Conservation (phyloP, 2,329 filamentous ascomycete species). For the Pseudogymnoascus sp. region DNA sequence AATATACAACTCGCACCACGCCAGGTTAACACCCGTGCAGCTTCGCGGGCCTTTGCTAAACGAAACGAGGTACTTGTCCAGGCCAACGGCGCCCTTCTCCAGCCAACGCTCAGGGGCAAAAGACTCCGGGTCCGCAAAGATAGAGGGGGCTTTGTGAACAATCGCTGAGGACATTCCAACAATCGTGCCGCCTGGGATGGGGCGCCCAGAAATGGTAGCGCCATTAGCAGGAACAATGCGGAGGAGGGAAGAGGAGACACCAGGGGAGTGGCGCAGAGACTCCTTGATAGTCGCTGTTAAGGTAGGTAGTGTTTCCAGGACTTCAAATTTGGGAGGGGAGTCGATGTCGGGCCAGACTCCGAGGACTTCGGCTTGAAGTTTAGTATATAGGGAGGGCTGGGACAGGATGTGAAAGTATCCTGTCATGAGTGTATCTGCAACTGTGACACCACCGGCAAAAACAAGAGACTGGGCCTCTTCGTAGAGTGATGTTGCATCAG, state of each 20-base stretch:
- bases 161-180: slow-evolving; percentile 25
- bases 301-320: slow-evolving; percentile 29
- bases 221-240: slow-evolving; percentile 21
- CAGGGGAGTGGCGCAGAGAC: not conserved
- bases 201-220: slow-evolving; percentile 17
- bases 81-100: slow-evolving; percentile 21
- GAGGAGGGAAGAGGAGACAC: not conserved
- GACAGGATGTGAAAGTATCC: slow-evolving; percentile 34
- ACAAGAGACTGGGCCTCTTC: slow-evolving; percentile 38
- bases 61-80: slow-evolving; percentile 31
- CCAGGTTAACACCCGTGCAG: slow-evolving; percentile 31
- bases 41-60: slow-evolving; percentile 35
- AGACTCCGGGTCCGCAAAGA: slow-evolving; percentile 30
- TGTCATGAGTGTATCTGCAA: slow-evolving; percentile 33
- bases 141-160: slow-evolving; percentile 14
- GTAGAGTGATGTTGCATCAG: slow-evolving; percentile 25
- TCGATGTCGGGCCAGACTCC: slow-evolving; percentile 29
- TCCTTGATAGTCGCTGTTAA: not conserved
- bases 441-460: slow-evolving; percentile 39
- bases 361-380: slow-evolving; percentile 32
- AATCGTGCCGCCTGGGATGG: slow-evolving; percentile 14
- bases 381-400: slow-evolving; percentile 25
- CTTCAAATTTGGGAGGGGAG: slow-evolving; percentile 26
- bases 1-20: slow-evolving; percentile 27
- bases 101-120: slow-evolving; percentile 39